Evolutionary conservation across 352 stramenopile genomes (phyloP).

Genomic region (Blastocystis sp.): DNA sequence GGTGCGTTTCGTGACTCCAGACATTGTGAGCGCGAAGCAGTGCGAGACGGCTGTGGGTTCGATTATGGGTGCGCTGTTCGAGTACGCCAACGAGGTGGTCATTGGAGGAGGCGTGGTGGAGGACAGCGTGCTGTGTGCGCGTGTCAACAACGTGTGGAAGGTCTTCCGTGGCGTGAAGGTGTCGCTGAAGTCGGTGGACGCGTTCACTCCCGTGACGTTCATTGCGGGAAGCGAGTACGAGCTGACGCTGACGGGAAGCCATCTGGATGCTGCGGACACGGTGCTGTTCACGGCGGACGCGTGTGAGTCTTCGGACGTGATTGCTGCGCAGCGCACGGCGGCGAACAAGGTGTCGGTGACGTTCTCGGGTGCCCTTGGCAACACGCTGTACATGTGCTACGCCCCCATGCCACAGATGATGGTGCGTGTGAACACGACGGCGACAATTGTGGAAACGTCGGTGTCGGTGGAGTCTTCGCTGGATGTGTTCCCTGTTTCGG

Average conservation of each 20-base stretch:
- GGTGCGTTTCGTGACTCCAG: slow-evolving; percentile 40
- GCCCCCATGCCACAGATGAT: not conserved
- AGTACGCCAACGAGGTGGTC: slow-evolving; percentile 42
- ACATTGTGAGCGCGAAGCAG: not conserved
- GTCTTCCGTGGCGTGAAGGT: not conserved
- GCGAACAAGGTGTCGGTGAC: not conserved
- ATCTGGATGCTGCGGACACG: not conserved
- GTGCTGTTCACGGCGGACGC: not conserved
- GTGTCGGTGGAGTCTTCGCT: slow-evolving; percentile 7
- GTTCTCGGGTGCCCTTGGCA: not conserved
- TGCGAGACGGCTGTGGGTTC: slow-evolving; percentile 1
- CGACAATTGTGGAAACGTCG: slow-evolving; percentile 14
- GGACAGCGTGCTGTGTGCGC: slow-evolving; percentile 27
- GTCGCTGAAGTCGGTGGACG: not conserved
- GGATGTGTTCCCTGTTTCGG: slow-evolving; percentile 32
- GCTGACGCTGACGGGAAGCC: not conserved
- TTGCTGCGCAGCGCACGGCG: not conserved
- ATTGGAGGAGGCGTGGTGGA: not conserved
- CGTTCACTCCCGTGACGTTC: slow-evolving; percentile 2
- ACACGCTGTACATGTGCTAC: slow-evolving; percentile 15
- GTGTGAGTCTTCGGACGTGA: slow-evolving; percentile 9
- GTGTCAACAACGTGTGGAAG: not conserved
- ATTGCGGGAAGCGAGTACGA: slow-evolving; percentile 31
- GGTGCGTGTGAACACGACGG: not conserved
- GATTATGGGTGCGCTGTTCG: not conserved